Evolutionary conservation across 2,329 filamentous ascomycete species (phyloP), one percentile per base, ranked within the genome.

Genomic region (Podosphaera aphanis): DNA sequence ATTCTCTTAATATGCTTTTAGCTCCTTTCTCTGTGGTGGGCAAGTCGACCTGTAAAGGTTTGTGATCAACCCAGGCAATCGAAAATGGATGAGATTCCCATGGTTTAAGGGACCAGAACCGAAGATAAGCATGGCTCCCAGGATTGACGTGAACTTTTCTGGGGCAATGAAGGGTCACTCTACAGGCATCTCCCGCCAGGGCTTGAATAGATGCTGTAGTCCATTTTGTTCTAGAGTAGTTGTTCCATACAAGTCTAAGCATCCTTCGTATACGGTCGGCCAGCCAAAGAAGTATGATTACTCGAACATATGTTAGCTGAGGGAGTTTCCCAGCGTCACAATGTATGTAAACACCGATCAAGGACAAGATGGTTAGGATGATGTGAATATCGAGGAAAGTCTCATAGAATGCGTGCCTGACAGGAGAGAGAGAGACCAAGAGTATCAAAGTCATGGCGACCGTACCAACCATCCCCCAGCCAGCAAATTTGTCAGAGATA

Each of bases 391-490:
- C 83, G 55, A 95, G 71, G 64, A 98, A 98, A 1, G 84, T 92
- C 64, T 98, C 90, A 65, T 98, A 98, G 60, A 93, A 94, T 35
- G 86, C 85, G 61, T 94, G 88, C 49, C 90, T 78, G 44, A 98
- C 59, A 0, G 85, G 79, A 2, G 84, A 88, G 46, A 81, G 65
- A 8, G 84, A 79, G 23, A 79, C 66, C 44, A 93, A 56, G 46
- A 81, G 57, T 40, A 95, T 66, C 39, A 81, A 59, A 36, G 73
- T 54, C 58, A 93, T 71, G 33, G 72, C 69, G 43, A 72, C 59
- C 1, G 66, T 70, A 40, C 70, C 77, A 21, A 77, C 64, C 55
- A 74, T 69, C 38, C 79, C 79, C 33, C 64, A 78, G 25, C 63
- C 61, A 49, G 83, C 75, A 56, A 85, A 88, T 11, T 66, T 63